A percentile compares a stretch with the other conserved stretches of the same genome.
phyloP scores from a whole-genome alignment of 352 stramenopile genomes.

The Globisporangium middletonii region DNA sequence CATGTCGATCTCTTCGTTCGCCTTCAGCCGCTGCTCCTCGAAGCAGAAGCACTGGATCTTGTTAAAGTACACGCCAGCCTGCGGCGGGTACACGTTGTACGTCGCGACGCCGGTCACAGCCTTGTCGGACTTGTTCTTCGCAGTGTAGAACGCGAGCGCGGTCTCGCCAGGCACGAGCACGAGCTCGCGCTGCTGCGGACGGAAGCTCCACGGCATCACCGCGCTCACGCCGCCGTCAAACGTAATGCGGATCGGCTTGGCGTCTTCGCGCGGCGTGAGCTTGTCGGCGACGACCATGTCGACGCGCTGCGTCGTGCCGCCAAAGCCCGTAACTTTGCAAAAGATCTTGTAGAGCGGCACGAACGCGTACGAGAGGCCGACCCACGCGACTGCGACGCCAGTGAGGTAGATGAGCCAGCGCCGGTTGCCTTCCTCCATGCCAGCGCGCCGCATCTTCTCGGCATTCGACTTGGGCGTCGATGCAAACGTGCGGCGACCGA shows the following conservation, averaged over 20 bases:
- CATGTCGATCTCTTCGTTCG: constrained; percentile 98
- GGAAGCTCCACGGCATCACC: constrained; percentile 96
- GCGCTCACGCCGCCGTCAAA: constrained; percentile 95
- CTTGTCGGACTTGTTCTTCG: constrained; percentile 96
- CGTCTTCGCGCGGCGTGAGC: constrained; percentile 89
- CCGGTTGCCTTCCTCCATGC: constrained; percentile 85
- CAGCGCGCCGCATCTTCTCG: constrained; percentile 35
- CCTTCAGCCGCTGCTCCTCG: constrained; percentile 96
- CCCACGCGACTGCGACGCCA: constrained; percentile 89
- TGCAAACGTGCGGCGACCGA: constrained; percentile 33
- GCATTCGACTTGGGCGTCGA: constrained; percentile 35
- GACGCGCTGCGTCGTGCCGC: constrained; percentile 88
- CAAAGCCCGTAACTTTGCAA: constrained; percentile 97
- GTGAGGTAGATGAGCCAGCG: constrained; percentile 91
- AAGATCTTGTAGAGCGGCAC: constrained; percentile 99
- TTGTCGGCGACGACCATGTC: constrained; percentile 76
- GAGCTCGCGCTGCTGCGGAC: constrained; percentile 93
- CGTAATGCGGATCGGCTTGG: constrained; percentile 92
- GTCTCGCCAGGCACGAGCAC: constrained; percentile 95
- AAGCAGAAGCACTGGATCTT: constrained; percentile 99
- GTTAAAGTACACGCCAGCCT: constrained; percentile 98
- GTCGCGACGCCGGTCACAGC: constrained; percentile 98
- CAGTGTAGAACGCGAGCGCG: constrained; percentile 98
- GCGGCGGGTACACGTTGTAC: constrained; percentile 99
- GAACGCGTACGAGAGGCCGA: constrained; percentile 95